These are phyloP conservation scores for Populus euphratica DNA, from an alignment of 345 rosid species.

Conservation along the genomic window DNA sequence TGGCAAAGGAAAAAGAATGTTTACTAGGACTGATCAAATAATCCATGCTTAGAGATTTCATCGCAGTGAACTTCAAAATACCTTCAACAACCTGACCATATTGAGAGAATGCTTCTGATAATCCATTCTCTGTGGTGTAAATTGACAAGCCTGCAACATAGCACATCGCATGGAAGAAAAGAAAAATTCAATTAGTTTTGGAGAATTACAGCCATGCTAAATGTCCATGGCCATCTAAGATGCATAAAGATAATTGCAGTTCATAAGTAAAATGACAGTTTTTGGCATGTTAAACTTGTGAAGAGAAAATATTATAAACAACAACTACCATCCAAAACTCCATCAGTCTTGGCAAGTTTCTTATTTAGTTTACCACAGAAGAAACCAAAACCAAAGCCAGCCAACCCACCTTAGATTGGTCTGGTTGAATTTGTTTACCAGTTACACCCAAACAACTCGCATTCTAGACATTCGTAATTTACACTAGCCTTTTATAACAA, in stretches of 20 bases:
- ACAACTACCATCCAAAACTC: no score
- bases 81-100: conserved; percentile 93
- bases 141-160: conserved; percentile 60
- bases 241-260: background rate
- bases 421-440: background rate
- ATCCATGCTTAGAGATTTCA: background rate
- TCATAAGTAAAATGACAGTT: no score
- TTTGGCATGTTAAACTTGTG: no score
- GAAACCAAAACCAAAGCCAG: background rate
- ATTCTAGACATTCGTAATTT: background rate
- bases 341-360: no score
- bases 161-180: background rate
- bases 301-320: no score
- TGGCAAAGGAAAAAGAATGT: conserved; percentile 16
- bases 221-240: background rate
- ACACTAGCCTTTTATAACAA: background rate
- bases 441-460: background rate
- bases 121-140: conserved; percentile 58
- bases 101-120: conserved; percentile 67
- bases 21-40: background rate
- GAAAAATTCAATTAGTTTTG: background rate
- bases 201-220: no score
- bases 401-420: background rate
- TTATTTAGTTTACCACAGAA: no score
- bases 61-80: conserved; percentile 5